Evolutionary conservation across 1,284 basidiomycete genomes (phyloP).

Genomic region (Lignosus rhinocerotis): DNA sequence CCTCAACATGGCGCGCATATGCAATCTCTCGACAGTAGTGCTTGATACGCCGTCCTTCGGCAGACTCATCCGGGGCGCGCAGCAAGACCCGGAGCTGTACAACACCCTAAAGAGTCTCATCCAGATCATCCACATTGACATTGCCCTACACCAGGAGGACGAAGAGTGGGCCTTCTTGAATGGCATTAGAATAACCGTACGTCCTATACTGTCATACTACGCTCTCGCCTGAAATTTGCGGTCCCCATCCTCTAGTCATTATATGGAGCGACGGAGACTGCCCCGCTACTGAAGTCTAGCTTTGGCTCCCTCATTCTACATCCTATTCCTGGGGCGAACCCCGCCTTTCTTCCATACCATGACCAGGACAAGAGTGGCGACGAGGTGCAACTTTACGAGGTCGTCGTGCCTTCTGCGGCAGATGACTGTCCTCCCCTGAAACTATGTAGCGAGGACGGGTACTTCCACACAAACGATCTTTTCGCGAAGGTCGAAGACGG

Average conservation of each 20-base stretch:
- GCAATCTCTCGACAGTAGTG: conserved; percentile 2
- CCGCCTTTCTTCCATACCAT: conserved; percentile 8
- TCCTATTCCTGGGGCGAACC: conserved; percentile 3
- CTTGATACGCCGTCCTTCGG: conserved; percentile 12
- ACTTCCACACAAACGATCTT: conserved; percentile 20
- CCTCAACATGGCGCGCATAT: conserved; percentile 2
- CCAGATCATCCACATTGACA: not conserved
- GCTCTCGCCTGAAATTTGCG: not conserved
- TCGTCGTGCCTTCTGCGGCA: conserved; percentile 11
- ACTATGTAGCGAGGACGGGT: conserved; percentile 9
- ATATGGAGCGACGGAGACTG: conserved; percentile 16
- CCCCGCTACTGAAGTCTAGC: not conserved
- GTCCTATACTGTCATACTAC: not conserved
- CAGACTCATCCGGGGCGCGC: conserved; percentile 5
- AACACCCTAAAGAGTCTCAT: not conserved
- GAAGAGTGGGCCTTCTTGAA: conserved; percentile 17
- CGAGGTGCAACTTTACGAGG: conserved; percentile 14
- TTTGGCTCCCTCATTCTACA: conserved; percentile 3
- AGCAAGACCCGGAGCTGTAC: not conserved
- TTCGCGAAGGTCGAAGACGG: conserved; percentile 18
- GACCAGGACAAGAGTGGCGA: not conserved
- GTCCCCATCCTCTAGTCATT: not conserved
- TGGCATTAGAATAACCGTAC: conserved; percentile 7
- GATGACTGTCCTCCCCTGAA: conserved; percentile 13
- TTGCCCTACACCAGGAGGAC: conserved; percentile 11